These are phyloP conservation scores for Mortierella polycephala DNA, from an alignment of 371 early-diverging fungal species.

Conservation along the genomic window DNA sequence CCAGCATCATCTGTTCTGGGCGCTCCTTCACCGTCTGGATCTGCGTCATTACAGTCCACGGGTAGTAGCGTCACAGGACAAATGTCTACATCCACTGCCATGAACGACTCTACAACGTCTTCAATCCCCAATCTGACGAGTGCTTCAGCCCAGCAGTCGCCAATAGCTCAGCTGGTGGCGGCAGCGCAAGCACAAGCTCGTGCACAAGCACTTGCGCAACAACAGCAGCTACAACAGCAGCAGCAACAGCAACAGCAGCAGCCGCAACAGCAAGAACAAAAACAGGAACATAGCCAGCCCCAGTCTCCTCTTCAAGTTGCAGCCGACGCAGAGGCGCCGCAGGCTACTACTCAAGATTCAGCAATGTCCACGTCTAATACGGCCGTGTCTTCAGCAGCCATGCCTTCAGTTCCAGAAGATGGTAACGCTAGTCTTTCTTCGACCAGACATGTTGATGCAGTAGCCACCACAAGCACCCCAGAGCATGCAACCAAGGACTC, in stretches of 20 bases:
- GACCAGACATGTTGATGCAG: too few species aligned
- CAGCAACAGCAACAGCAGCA: conserved; percentile 9
- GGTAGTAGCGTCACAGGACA: not conserved
- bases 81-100: conserved; percentile 1
- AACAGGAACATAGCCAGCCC: not conserved
- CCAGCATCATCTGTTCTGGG: conserved; percentile 17
- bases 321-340: too few species aligned
- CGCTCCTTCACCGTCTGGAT: conserved; percentile 20
- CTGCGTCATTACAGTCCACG: conserved; percentile 3
- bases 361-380: too few species aligned
- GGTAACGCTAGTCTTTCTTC: too few species aligned
- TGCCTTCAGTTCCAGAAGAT: too few species aligned
- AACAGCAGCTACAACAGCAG: conserved; percentile 13
- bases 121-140: not conserved
- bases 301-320: not conserved
- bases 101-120: not conserved
- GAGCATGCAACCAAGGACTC: too few species aligned
- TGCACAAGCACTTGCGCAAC: conserved; percentile 23
- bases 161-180: conserved; percentile 36
- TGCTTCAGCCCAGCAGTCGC: conserved; percentile 12
- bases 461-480: too few species aligned
- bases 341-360: too few species aligned
- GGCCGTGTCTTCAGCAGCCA: too few species aligned
- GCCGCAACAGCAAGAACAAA: conserved; percentile 9
- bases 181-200: conserved; percentile 34